Evolutionary conservation across 768 basidiomycete genomes (phyloP).

Genomic region (Mycena galopus): DNA sequence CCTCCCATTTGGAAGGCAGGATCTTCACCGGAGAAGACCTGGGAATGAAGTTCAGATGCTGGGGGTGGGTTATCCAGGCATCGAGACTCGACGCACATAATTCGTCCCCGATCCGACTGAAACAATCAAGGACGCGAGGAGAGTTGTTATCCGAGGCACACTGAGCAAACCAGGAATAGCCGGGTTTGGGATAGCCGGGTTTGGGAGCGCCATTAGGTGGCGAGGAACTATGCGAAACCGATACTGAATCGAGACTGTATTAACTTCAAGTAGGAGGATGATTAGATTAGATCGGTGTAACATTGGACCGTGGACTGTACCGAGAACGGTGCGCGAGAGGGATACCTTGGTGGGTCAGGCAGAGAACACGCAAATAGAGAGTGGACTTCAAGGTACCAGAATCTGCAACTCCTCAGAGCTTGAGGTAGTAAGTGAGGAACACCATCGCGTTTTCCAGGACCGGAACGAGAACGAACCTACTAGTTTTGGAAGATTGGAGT

Average conservation of each 20-base stretch:
- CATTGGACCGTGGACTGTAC: too few relatives aligned
- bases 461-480: too few relatives aligned
- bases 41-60: neutral
- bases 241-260: neutral
- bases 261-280: slow-evolving; percentile 7
- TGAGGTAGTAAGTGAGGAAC: too few relatives aligned
- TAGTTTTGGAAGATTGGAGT: too few relatives aligned
- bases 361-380: too few relatives aligned
- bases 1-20: neutral
- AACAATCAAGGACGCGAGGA: slow-evolving; percentile 33
- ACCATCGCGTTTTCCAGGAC: too few relatives aligned
- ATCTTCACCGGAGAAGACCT: slow-evolving; percentile 37
- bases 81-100: slow-evolving; percentile 30
- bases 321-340: too few relatives aligned
- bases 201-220: slow-evolving; percentile 10
- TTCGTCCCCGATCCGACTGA: slow-evolving; percentile 35
- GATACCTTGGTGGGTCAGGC: too few relatives aligned
- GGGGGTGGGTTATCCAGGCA: too few relatives aligned
- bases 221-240: neutral
- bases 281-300: too few relatives aligned
- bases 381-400: too few relatives aligned
- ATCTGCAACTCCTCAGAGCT: too few relatives aligned
- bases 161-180: slow-evolving; percentile 24
- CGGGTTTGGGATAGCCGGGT: neutral
- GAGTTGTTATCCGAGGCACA: slow-evolving; percentile 30